Conservation (phyloP, 2,329 filamentous ascomycete genomes). For the Neospermospora avenae region DNA sequence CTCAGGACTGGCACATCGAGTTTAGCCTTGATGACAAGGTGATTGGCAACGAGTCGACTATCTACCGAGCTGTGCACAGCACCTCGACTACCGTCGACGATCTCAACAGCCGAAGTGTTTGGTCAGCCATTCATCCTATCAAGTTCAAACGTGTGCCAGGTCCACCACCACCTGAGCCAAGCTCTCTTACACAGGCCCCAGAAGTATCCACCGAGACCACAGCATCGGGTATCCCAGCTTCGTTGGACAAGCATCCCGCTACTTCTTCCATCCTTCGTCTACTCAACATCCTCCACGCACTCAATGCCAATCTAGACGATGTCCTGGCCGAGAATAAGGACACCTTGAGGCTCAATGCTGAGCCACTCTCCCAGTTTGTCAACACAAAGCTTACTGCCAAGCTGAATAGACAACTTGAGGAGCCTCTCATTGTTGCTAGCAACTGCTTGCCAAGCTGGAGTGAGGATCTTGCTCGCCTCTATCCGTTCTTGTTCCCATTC, state of each 20-base stretch:
- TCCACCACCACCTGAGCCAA: constrained; percentile 71
- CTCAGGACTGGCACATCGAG: constrained; percentile 96
- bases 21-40: constrained; percentile 84
- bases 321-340: constrained; percentile 77
- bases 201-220: constrained; percentile 51
- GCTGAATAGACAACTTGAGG: constrained; percentile 92
- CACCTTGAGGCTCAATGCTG: constrained; percentile 66
- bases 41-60: constrained; percentile 87
- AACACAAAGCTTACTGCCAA: constrained; percentile 98
- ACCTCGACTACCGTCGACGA: constrained; percentile 58
- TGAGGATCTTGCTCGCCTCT: constrained; percentile 87
- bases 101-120: constrained; percentile 71
- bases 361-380: constrained; percentile 90
- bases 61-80: constrained; percentile 85
- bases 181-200: constrained; percentile 54
- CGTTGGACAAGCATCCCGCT: constrained; percentile 76
- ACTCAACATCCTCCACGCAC: constrained; percentile 83
- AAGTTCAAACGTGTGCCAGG: constrained; percentile 81
- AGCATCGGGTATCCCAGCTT: constrained; percentile 66
- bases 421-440: constrained; percentile 94
- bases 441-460: constrained; percentile 95
- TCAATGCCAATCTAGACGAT: constrained; percentile 92
- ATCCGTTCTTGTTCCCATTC: constrained; percentile 96
- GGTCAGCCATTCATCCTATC: constrained; percentile 86
- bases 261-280: constrained; percentile 85